These are phyloP conservation scores for Gynandropsis gynandra DNA, from an alignment of 345 rosid species.

Conservation along the genomic window DNA sequence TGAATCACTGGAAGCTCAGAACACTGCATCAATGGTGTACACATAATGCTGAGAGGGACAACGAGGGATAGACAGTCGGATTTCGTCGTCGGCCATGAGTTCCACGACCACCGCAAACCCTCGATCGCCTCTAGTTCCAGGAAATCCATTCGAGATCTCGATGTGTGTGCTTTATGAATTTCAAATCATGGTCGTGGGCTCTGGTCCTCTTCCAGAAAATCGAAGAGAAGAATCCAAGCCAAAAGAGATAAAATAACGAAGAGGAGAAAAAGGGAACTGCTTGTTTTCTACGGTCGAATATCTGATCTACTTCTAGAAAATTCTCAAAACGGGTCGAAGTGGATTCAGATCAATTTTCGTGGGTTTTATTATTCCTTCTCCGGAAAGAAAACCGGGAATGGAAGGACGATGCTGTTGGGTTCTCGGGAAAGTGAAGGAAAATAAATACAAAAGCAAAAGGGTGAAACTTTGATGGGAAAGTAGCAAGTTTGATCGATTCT, in stretches of 20 bases:
- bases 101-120: slow-evolving; percentile 94
- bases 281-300: too few species aligned
- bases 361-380: not conserved
- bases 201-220: not conserved
- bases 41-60: slow-evolving; percentile 72
- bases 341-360: too few species aligned
- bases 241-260: not conserved
- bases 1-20: slow-evolving; percentile 82
- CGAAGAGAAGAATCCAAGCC: not conserved
- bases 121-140: slow-evolving; percentile 82
- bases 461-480: not conserved
- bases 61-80: slow-evolving; percentile 51
- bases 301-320: too few species aligned
- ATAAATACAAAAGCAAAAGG: not conserved
- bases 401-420: too few species aligned
- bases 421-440: not conserved
- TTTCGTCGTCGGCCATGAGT: slow-evolving; percentile 83
- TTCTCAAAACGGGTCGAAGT: too few species aligned
- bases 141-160: slow-evolving; percentile 62
- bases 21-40: slow-evolving; percentile 72
- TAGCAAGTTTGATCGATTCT: too few species aligned
- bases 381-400: not conserved
- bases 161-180: not conserved
- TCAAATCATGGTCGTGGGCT: not conserved
- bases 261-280: not conserved